These are phyloP conservation scores for Arachnomyces sp. DNA, from an alignment of 2,329 filamentous ascomycete genomes.

Conservation along the genomic window DNA sequence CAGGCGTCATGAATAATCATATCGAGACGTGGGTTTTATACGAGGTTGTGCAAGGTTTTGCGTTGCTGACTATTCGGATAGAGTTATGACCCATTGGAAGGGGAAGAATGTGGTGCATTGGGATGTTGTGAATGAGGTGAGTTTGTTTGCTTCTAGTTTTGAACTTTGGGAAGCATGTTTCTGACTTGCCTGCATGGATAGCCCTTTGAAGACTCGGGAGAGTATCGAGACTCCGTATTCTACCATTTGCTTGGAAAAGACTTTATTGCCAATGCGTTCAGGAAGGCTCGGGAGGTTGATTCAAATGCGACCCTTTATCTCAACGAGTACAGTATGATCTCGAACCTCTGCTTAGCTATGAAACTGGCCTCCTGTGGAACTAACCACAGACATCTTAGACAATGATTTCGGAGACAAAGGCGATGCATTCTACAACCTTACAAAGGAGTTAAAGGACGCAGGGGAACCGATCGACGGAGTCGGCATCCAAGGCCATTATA, in stretches of 20 bases:
- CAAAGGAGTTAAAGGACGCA: conserved; percentile 32
- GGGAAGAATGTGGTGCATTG: conserved; percentile 54
- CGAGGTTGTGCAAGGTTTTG: no score
- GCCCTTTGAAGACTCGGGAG: conserved; percentile 42
- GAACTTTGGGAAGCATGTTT: background rate
- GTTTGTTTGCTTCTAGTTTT: background rate
- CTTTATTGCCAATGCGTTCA: conserved; percentile 60
- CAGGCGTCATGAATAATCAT: conserved; percentile 52
- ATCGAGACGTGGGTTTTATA: conserved; percentile 47
- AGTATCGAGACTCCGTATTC: conserved; percentile 52
- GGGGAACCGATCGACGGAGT: conserved; percentile 58
- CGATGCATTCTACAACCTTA: background rate
- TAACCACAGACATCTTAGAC: background rate
- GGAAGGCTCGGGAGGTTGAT: conserved; percentile 57
- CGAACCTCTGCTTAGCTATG: conserved; percentile 38
- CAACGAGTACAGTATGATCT: conserved; percentile 59
- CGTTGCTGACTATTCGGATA: background rate
- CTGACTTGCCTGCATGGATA: background rate
- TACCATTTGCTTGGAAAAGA: conserved; percentile 58
- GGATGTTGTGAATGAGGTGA: conserved; percentile 51
- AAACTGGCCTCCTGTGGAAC: background rate
- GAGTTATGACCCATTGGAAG: conserved; percentile 44
- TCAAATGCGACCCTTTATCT: conserved; percentile 60
- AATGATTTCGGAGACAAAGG: background rate
- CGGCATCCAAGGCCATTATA: conserved; percentile 49